Evolutionary conservation across 371 early-diverging fungal species (phyloP), one percentile per base, ranked within the genome.

Genomic region (Mucor piriformis): DNA sequence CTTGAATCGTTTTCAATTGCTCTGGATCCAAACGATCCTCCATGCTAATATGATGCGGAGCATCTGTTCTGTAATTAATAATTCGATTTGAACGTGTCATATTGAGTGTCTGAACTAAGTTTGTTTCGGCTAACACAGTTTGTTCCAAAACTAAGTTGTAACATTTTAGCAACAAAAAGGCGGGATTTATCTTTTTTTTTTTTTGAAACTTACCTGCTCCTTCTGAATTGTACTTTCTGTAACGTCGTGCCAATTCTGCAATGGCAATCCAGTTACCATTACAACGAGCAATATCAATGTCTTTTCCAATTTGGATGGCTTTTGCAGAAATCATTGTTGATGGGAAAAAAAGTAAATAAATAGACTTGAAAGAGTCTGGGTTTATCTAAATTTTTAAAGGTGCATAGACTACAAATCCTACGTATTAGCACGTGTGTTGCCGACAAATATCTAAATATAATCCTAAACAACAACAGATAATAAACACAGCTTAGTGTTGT

Each of bases 191-290:
- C n/a, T n/a, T n/a, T n/a, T n/a, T n/a, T 16, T 33, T 42, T 15
- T 40, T 3, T 21, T n/a, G 1, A 27, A 54, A 13, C 61, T 72
- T 80, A 84, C 89, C 82, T 55, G 75, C 54, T 34, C 86, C 89
- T 15, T 78, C 76, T 29, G 83, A 68, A 51, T 81, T 82, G 58
- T 84, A 83, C 56, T 86, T 87, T 50, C 77, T 57, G 50, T 83
- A 86, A 29, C 81, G 75, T 52, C 87, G 67, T n/a, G 88, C 86
- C 12, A 86, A 69, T 40, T 84, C 81, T 49, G 80, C 74, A 57
- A 86, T 63, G 12, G 66, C 64, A 25, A 33, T 37, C 86, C 86
- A 86, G 52, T 64, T 75, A 11, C 78, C 82, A 44, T 65, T 72
- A 55, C 83, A 82, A 3, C 83, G 82, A 21, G 80, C 77, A 27